Percentiles rank a stretch among this genome's conserved stretches.
These are phyloP conservation scores for Fusarium sp. DNA, from an alignment of 2,329 filamentous ascomycete species.

Conservation along the genomic window DNA sequence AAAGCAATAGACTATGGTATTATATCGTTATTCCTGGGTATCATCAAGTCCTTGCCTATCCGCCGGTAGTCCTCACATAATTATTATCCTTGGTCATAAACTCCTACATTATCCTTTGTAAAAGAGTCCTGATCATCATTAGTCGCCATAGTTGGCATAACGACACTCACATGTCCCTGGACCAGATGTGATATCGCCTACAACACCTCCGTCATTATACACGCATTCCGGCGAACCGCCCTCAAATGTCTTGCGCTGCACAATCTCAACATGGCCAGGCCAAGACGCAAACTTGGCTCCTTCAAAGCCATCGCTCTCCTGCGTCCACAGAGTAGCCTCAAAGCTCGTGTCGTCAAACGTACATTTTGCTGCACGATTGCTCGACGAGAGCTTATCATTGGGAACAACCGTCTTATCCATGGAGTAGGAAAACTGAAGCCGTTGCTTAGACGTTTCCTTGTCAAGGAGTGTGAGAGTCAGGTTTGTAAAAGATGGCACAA, in stretches of 20 bases:
- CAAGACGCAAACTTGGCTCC: slow-evolving; percentile 56
- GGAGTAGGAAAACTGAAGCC: slow-evolving; percentile 66
- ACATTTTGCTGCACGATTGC: slow-evolving; percentile 63
- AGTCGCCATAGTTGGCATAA: slow-evolving; percentile 51
- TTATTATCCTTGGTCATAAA: neutral
- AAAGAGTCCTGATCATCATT: neutral
- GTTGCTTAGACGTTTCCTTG: slow-evolving; percentile 60
- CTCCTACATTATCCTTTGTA: neutral
- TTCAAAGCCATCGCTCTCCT: slow-evolving; percentile 42
- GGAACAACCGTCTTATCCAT: slow-evolving; percentile 65
- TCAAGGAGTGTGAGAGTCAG: slow-evolving; percentile 61
- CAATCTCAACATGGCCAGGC: slow-evolving; percentile 68
- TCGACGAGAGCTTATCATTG: slow-evolving; percentile 53
- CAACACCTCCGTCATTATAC: slow-evolving; percentile 50
- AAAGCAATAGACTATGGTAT: slow-evolving; percentile 23
- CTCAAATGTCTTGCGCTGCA: slow-evolving; percentile 57
- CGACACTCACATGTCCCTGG: slow-evolving; percentile 53
- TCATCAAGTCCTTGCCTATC: slow-evolving; percentile 29
- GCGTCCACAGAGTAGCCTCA: slow-evolving; percentile 69
- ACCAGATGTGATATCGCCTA: slow-evolving; percentile 54
- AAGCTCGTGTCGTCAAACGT: slow-evolving; percentile 67
- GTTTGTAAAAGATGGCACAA: slow-evolving; percentile 66
- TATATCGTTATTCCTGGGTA: slow-evolving; percentile 29
- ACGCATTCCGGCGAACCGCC: slow-evolving; percentile 65
- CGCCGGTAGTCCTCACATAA: neutral